Conservation (phyloP, 208 protist species). For the Strigomonas culicis region DNA sequence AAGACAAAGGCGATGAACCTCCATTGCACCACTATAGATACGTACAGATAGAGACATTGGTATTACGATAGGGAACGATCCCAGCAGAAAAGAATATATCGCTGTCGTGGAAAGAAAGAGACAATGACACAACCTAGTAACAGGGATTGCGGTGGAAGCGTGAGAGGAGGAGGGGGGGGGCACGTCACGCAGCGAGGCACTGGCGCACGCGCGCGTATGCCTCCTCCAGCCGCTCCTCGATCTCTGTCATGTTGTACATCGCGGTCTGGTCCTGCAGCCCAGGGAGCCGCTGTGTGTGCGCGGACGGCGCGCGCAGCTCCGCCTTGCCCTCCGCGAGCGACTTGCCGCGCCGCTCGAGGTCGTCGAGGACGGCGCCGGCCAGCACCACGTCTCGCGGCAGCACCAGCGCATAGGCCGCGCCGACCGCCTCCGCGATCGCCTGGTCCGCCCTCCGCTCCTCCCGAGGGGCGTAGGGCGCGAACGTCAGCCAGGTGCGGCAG, state of each 20-base stretch:
- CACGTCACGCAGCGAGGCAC: slow-evolving; percentile 4
- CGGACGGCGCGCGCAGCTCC: slow-evolving; percentile 16
- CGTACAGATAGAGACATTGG: no score
- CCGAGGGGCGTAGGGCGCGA: slow-evolving; percentile 33
- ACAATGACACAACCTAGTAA: no score
- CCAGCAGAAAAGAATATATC: no score
- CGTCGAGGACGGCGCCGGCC: slow-evolving; percentile 2
- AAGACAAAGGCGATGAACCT: no score
- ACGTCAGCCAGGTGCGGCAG: slow-evolving; percentile 34
- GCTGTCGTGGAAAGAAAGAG: no score
- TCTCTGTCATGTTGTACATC: slow-evolving; percentile 13
- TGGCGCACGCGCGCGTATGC: slow-evolving; percentile 14
- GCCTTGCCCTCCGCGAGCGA: slow-evolving; percentile 9
- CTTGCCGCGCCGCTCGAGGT: slow-evolving; percentile 10
- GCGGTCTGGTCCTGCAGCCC: slow-evolving; percentile 24
- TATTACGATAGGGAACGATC: no score
- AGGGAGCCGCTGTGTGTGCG: slow-evolving; percentile 11
- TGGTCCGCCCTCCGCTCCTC: slow-evolving; percentile 16
- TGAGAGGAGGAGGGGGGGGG: no score
- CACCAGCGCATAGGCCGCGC: slow-evolving; percentile 21
- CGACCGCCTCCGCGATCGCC: slow-evolving; percentile 10
- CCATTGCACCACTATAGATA: no score
- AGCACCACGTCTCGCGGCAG: slow-evolving; percentile 24
- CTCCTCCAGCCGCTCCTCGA: slow-evolving; percentile 15
- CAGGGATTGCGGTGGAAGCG: no score